Conservation (phyloP, 2,329 filamentous ascomycete species). For the Colletotrichum trifolii region DNA sequence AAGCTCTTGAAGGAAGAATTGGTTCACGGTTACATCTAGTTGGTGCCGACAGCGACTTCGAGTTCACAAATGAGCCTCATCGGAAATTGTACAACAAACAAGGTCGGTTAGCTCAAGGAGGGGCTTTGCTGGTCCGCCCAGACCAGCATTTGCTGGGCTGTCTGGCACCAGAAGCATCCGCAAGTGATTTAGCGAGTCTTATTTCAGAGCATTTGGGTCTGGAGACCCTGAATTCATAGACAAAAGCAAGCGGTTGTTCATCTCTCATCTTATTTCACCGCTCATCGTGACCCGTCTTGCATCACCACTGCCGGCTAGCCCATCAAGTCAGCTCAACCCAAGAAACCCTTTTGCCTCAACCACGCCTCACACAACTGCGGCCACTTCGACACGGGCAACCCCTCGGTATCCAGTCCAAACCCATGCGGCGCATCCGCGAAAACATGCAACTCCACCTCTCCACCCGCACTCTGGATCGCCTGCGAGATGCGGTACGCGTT, state of each 20-base stretch:
- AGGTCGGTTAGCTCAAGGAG: conserved; percentile 39
- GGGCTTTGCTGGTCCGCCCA: conserved; percentile 48
- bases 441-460: conserved; percentile 38
- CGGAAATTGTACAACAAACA: conserved; percentile 37
- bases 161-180: conserved; percentile 10
- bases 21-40: background rate
- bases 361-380: conserved; percentile 37
- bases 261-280: too few species aligned
- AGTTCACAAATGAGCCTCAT: conserved; percentile 5
- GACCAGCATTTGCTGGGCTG: conserved; percentile 50
- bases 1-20: background rate
- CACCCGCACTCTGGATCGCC: conserved; percentile 31
- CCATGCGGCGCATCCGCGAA: conserved; percentile 40
- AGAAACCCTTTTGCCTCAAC: conserved; percentile 31
- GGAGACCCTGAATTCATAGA: background rate
- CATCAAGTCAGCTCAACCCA: background rate
- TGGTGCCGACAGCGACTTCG: conserved; percentile 12
- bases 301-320: background rate
- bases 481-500: conserved; percentile 40
- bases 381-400: conserved; percentile 37
- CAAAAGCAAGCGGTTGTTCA: background rate
- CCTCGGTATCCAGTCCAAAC: conserved; percentile 37
- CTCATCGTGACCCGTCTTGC: too few species aligned
- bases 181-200: background rate
- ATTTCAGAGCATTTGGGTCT: conserved; percentile 2